Evolutionary conservation across 2,329 filamentous ascomycete species (phyloP).

Genomic region (Tolypocladium paradoxum): DNA sequence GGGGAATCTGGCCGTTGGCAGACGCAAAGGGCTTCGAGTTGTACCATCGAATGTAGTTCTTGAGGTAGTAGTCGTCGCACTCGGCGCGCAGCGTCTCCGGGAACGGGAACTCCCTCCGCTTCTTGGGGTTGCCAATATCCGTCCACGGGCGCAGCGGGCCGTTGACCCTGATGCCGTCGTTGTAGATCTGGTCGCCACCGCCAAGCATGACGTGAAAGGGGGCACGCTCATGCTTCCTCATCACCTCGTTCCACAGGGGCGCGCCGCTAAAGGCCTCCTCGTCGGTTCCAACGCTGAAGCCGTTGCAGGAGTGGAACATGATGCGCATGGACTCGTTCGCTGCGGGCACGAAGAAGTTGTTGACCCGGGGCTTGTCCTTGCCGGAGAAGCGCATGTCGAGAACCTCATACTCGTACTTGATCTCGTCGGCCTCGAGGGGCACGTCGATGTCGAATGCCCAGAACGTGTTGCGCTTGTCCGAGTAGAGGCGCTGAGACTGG

Average conservation of each 20-base stretch:
- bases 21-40: slow-evolving; percentile 72
- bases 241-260: slow-evolving; percentile 90
- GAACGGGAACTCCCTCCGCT: slow-evolving; percentile 71
- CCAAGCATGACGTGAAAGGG: slow-evolving; percentile 96
- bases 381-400: slow-evolving; percentile 52
- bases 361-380: slow-evolving; percentile 45
- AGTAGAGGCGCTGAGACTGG: slow-evolving; percentile 45
- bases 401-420: slow-evolving; percentile 70
- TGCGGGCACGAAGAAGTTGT: slow-evolving; percentile 76
- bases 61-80: slow-evolving; percentile 82
- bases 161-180: slow-evolving; percentile 78
- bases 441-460: slow-evolving; percentile 83
- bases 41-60: slow-evolving; percentile 83
- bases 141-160: slow-evolving; percentile 80
- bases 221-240: slow-evolving; percentile 64
- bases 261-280: slow-evolving; percentile 79
- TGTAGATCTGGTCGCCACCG: slow-evolving; percentile 94
- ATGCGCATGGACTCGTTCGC: slow-evolving; percentile 84
- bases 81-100: slow-evolving; percentile 67
- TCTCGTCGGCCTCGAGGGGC: slow-evolving; percentile 59
- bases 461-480: slow-evolving; percentile 65
- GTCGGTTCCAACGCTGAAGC: slow-evolving; percentile 82
- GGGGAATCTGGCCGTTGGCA: slow-evolving; percentile 84
- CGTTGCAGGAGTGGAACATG: slow-evolving; percentile 98
- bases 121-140: slow-evolving; percentile 68